Evolutionary conservation across 75 land plant genomes (phyloP).

Genomic region (Ceratopteris richardii): DNA sequence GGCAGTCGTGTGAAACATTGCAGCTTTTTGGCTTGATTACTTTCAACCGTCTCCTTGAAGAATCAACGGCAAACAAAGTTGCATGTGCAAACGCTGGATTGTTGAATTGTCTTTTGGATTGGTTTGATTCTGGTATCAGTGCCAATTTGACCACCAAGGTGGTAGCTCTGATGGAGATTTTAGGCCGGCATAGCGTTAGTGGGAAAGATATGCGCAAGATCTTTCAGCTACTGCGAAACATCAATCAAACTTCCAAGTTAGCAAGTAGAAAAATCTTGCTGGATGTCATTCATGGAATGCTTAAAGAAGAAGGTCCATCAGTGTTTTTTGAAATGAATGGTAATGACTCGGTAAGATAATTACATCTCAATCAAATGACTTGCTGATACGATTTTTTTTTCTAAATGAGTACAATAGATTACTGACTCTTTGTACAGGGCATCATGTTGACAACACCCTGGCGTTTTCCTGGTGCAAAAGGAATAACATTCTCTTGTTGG

Average conservation of each 20-base stretch:
- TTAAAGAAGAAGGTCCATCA: slow-evolving; percentile 81
- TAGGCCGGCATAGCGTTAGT: slow-evolving; percentile 91
- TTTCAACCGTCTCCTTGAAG: slow-evolving; percentile 57
- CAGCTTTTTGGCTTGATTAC: slow-evolving; percentile 59
- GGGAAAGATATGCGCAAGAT: slow-evolving; percentile 95
- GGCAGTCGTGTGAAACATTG: slow-evolving; percentile 58
- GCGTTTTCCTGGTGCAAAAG: slow-evolving; percentile 81
- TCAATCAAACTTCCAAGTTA: slow-evolving; percentile 45
- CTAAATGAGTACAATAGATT: neutral
- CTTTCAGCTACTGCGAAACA: slow-evolving; percentile 74
- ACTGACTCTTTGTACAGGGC: slow-evolving; percentile 40
- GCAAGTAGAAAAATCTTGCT: slow-evolving; percentile 50
- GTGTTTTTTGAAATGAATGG: slow-evolving; percentile 88
- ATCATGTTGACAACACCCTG: slow-evolving; percentile 58
- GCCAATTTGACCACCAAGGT: slow-evolving; percentile 50
- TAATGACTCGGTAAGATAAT: slow-evolving; percentile 52
- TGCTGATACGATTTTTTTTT: too few relatives aligned
- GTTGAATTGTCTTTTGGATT: slow-evolving; percentile 80
- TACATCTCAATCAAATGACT: too few relatives aligned
- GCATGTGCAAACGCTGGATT: slow-evolving; percentile 85
- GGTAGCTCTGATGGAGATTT: slow-evolving; percentile 59
- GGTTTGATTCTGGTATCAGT: slow-evolving; percentile 62
- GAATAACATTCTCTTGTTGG: slow-evolving; percentile 92
- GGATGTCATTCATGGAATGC: slow-evolving; percentile 57
- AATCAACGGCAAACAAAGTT: slow-evolving; percentile 78